Evolutionary conservation across 345 rosid species (phyloP).

Genomic region (Salix koriyanagi): DNA sequence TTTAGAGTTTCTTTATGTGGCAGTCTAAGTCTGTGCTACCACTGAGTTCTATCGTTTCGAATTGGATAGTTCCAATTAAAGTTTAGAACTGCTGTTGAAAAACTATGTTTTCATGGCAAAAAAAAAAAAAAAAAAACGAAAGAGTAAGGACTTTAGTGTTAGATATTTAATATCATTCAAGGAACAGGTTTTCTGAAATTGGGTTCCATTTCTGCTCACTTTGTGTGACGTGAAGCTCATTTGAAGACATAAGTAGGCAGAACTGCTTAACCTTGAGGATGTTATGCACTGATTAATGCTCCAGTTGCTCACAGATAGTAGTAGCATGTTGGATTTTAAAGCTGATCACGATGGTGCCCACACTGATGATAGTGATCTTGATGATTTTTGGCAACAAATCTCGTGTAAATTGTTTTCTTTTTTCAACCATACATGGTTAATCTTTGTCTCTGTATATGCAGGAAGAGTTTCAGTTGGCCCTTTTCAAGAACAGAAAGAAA

Average conservation of each 20-base stretch:
- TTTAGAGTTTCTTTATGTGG: background rate
- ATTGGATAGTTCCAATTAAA: background rate
- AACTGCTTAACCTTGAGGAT: background rate
- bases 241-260: background rate
- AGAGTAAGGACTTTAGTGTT: background rate
- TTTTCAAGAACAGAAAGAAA: slow-evolving; percentile 83
- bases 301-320: background rate
- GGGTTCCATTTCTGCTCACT: background rate
- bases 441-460: slow-evolving; percentile 28
- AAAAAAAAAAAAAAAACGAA: background rate
- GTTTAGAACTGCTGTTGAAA: background rate
- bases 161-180: background rate
- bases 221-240: background rate
- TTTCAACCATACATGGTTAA: background rate
- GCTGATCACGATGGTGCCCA: background rate
- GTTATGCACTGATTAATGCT: background rate
- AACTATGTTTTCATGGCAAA: background rate
- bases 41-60: background rate
- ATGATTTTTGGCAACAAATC: background rate
- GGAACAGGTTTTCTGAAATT: background rate
- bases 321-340: background rate
- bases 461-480: slow-evolving; percentile 97
- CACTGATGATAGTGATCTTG: background rate
- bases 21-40: background rate
- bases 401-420: background rate